These are phyloP conservation scores for Pinguiococcus pyrenoidosus DNA, from an alignment of 108 stramenopile genomes.

Conservation along the genomic window DNA sequence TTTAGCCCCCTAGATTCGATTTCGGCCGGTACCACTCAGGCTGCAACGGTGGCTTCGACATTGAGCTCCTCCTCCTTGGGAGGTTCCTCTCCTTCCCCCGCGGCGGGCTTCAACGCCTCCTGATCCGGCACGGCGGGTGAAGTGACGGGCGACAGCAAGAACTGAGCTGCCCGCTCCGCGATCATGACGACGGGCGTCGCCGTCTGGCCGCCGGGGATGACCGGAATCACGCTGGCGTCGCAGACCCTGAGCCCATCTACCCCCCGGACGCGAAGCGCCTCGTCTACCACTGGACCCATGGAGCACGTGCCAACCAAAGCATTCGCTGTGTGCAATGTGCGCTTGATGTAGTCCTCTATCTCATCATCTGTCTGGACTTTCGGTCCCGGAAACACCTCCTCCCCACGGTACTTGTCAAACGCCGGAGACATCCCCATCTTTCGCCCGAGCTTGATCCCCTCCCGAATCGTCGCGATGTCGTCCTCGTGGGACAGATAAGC, in stretches of 20 bases:
- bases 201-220: slow-evolving; percentile 21
- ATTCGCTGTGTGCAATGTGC: too few species aligned
- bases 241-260: slow-evolving; percentile 9
- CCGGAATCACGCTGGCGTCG: slow-evolving; percentile 21
- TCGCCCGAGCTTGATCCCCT: slow-evolving; percentile 34
- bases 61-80: too few species aligned
- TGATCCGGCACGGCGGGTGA: too few species aligned
- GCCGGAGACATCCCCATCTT: slow-evolving; percentile 10
- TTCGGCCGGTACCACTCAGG: too few species aligned
- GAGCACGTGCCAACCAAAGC: too few species aligned
- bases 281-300: slow-evolving; percentile 27
- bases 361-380: slow-evolving; percentile 25
- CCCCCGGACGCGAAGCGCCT: slow-evolving; percentile 10
- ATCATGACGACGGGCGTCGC: slow-evolving; percentile 14
- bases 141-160: too few species aligned
- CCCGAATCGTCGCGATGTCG: slow-evolving; percentile 24
- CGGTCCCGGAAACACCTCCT: slow-evolving; percentile 28
- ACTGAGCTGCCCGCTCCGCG: slow-evolving; percentile 20
- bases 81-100: too few species aligned
- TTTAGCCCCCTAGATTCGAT: too few species aligned
- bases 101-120: too few species aligned
- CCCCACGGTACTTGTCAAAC: slow-evolving; percentile 22
- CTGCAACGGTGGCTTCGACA: too few species aligned
- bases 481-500: slow-evolving; percentile 21
- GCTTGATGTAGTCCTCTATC: slow-evolving; percentile 35